Evolutionary conservation across 257 asterid genomes (phyloP), one percentile per base, ranked within the genome.

Genomic region (Pogostemon cablin): DNA sequence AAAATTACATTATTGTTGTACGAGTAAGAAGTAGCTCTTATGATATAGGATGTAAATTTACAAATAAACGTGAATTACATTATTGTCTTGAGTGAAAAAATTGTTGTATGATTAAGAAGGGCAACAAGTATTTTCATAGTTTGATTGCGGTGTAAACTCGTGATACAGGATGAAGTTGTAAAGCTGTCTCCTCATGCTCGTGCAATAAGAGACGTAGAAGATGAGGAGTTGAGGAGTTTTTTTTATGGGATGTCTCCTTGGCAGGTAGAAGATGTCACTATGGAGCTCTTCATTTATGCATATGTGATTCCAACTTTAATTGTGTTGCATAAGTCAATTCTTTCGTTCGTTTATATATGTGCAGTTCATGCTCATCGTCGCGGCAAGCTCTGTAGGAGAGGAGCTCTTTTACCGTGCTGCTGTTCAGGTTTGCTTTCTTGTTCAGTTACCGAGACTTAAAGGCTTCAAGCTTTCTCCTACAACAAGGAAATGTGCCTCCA

Each of bases 301-400:
- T 62, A 50, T 25, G 32, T 25, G 32, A 11, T 46, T 69, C 9
- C 1, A 9, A 44, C 11, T 15, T 9, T 55, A 9, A 46, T 63
- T 32, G 11, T 66, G 20, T 50, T 35, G 40, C 17, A n/a, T 5
- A 37, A 9, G 25, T 48, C 40, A 64, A 65, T 44, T 53, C 5
- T 8, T 65, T 66, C 52, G 10, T n/a, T 38, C 34, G 20, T 4
- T 9, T 53, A 12, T 43, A 7, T 55, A 52, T 1, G 35, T 79
- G 80, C 83, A 90, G 98, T 93, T 93, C 78, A 79, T 90, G 85
- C 90, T 93, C 69, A 90, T 93, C 5, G 96, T 93, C 49, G 97
- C 96, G 41, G 98, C 98, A 54, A 93, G 98, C 79, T 93, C 97
- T 49, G 96, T 93, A 17, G 98, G 98, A 53, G 98, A 90, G 84